Conservation (phyloP, 1,139 yeast species). For the Yamadazyma jaroonii region DNA sequence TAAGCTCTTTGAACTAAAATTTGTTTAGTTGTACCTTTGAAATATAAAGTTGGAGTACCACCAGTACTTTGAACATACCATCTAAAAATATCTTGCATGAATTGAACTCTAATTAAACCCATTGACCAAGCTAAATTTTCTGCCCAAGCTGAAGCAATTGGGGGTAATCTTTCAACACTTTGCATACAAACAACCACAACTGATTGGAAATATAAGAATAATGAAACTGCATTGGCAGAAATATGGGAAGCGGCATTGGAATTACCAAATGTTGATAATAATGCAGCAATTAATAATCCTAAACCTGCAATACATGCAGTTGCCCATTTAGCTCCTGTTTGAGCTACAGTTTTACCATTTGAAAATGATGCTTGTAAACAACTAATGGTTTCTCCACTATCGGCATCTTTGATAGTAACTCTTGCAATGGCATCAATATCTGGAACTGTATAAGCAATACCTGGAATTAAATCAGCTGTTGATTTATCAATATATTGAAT, state of each 20-base stretch:
- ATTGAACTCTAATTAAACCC: conserved; percentile 67
- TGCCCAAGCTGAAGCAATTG: conserved; percentile 78
- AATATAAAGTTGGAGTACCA: conserved; percentile 62
- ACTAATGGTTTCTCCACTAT: conserved; percentile 47
- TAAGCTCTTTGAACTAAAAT: conserved; percentile 67
- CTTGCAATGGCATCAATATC: conserved; percentile 75
- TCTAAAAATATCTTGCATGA: conserved; percentile 75
- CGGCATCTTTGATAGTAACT: conserved; percentile 38
- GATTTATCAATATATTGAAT: conserved; percentile 50
- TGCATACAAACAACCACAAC: conserved; percentile 73
- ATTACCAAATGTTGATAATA: conserved; percentile 70
- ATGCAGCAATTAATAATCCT: conserved; percentile 68
- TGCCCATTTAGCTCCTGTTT: conserved; percentile 79
- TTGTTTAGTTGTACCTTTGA: conserved; percentile 55
- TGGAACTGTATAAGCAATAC: conserved; percentile 71
- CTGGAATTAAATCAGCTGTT: conserved; percentile 56
- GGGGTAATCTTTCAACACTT: conserved; percentile 71
- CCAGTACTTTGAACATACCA: conserved; percentile 84
- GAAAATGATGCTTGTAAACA: conserved; percentile 69
- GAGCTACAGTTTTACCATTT: conserved; percentile 74
- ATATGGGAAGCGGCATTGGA: conserved; percentile 78
- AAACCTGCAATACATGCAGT: conserved; percentile 78
- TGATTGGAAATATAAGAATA: conserved; percentile 73
- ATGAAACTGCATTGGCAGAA: conserved; percentile 70
- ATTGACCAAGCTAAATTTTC: conserved; percentile 84